These are phyloP conservation scores for Arabis alpina DNA, from an alignment of 345 rosid genomes.

Conservation along the genomic window DNA sequence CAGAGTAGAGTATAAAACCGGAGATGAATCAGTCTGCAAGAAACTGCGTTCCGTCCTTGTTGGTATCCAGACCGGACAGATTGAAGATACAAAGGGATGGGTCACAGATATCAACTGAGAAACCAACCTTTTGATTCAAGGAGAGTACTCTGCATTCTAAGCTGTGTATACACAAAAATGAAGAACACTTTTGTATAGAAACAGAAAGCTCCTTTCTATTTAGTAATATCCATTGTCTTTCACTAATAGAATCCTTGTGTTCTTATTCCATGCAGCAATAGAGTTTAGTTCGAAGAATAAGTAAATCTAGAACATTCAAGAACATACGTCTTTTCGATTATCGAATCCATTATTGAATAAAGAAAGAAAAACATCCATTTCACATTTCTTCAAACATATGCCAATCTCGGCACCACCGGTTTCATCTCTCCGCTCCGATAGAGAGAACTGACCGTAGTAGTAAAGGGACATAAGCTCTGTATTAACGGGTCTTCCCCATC, in stretches of 20 bases:
- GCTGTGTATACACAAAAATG: slow-evolving; percentile 18
- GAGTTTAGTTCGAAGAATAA: too few relatives aligned
- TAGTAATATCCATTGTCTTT: too few relatives aligned
- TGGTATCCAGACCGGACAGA: slow-evolving; percentile 67
- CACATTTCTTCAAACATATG: slow-evolving; percentile 26
- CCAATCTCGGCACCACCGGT: slow-evolving; percentile 37
- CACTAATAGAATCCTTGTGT: too few relatives aligned
- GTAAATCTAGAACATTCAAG: too few relatives aligned
- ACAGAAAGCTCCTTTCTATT: too few relatives aligned
- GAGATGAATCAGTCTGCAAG: slow-evolving; percentile 49
- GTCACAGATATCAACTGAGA: slow-evolving; percentile 48
- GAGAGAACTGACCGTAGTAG: slow-evolving; percentile 14
- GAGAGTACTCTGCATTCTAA: slow-evolving; percentile 10
- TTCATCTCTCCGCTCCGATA: slow-evolving; percentile 30
- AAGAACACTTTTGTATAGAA: background rate
- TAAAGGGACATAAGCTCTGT: slow-evolving; percentile 16
- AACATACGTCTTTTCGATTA: too few relatives aligned
- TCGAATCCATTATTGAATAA: background rate
- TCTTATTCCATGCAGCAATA: too few relatives aligned
- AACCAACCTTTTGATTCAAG: slow-evolving; percentile 5
- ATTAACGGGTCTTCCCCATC: slow-evolving; percentile 35
- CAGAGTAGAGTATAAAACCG: slow-evolving; percentile 66
- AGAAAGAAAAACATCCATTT: slow-evolving; percentile 25
- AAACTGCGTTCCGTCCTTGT: slow-evolving; percentile 63
- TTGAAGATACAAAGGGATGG: slow-evolving; percentile 86